Base-by-base conservation (phyloP, 352 stramenopile genomes). In the Phytophthora ramorum region DNA sequence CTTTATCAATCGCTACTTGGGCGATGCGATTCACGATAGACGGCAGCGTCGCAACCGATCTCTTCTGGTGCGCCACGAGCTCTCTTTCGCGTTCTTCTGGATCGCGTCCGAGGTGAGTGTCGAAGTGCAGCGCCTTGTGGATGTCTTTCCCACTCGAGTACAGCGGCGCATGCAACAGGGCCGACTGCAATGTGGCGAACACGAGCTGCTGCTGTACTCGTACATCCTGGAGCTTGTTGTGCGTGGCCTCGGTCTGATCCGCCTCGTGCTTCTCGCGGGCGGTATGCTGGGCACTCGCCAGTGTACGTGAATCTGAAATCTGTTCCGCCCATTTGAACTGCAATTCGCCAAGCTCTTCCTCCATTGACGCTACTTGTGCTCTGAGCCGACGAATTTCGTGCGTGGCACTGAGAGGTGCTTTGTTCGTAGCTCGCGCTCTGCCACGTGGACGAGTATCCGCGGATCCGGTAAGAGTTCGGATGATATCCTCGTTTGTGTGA, bases 191-290 rank as follows among this genome's bases (percentile, higher is more conserved):
- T 1, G 69, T 68, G 14, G 73, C 73, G 40, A 76, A 78, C 43
- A 68, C 56, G 7, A 78, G 38, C 43, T 81, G 73, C 48, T 81
- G 69, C 52, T 78, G 65, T 6, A 69, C 41, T 43, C 74, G 50
- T n/a, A 71, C 47, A n/a, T 66, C 30, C 19, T 76, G 57, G 0
- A 81, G 58, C 17, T 75, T 35, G 30, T 35, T 54, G 14, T 69
- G 59, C 20, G 46, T 55, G 2, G 38, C 38, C 32, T 81, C 61
- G 4, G 57, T 66, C 6, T 53, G 46, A 38, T 35, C 28, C 2
- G 46, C 51, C 13, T 41, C 46, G 37, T 62, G 53, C 30, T 76
- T 81, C 37, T 78, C 62, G 10, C 2, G 19, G 8, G 69, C 73
- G 1, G 73, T 66, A 2, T 20, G 45, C n/a, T 64, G 66, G 1